phyloP scores from a whole-genome alignment of 192 early-diverging fungal genomes.

The Gonapodya prolifera region DNA sequence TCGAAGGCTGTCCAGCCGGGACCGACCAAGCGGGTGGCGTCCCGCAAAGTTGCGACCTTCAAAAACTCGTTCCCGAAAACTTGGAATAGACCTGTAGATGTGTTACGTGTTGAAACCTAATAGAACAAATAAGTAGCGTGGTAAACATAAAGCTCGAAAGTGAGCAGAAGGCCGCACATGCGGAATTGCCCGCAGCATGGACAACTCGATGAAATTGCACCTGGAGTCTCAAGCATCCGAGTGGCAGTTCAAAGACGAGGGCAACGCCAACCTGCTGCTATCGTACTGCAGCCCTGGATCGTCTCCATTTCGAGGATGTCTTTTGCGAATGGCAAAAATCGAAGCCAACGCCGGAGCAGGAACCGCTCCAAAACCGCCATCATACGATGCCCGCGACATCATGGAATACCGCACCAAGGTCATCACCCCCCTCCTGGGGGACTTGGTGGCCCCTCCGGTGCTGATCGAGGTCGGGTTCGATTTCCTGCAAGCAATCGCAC shows the following conservation, averaged over 20 bases:
- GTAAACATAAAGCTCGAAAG: too few species aligned
- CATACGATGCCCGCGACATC: not conserved
- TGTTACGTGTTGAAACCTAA: too few species aligned
- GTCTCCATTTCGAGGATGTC: not conserved
- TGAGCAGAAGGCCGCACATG: too few species aligned
- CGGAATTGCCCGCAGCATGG: too few species aligned
- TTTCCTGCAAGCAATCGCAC: not conserved
- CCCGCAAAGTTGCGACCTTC: not conserved
- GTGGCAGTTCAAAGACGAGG: not conserved
- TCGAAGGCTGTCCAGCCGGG: not conserved
- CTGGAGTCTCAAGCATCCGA: not conserved
- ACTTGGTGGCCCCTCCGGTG: not conserved
- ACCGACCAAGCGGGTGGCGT: not conserved
- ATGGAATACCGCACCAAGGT: not conserved
- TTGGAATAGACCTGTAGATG: not conserved
- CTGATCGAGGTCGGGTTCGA: not conserved
- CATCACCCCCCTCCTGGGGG: not conserved
- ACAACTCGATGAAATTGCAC: too few species aligned
- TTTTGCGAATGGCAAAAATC: not conserved
- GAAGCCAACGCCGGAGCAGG: not conserved
- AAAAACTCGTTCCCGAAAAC: not conserved
- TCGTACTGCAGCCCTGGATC: not conserved
- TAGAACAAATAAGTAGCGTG: too few species aligned
- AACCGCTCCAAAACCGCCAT: not conserved
- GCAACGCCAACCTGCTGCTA: not conserved